Conservation (phyloP, 495 filamentous ascomycete genomes). For the Diplogelasinospora grovesii region DNA sequence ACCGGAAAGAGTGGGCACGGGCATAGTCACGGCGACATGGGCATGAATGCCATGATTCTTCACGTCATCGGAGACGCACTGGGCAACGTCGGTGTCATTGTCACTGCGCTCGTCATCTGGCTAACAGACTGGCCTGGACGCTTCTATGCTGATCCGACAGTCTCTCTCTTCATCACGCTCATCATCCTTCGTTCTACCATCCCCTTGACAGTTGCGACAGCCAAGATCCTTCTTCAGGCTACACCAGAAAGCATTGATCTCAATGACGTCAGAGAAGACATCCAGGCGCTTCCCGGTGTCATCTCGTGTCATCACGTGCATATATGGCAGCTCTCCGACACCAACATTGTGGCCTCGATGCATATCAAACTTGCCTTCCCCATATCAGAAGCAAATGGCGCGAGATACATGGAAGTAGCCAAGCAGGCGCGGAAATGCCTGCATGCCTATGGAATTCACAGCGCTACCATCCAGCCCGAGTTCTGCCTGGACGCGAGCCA, state of each 20-base stretch:
- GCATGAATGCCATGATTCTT: slow-evolving; percentile 95
- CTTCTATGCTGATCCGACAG: slow-evolving; percentile 82
- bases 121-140: slow-evolving; percentile 54
- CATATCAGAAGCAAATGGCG: slow-evolving; percentile 61
- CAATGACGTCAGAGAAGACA: slow-evolving; percentile 88
- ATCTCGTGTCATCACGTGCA: slow-evolving; percentile 90
- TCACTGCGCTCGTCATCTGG: slow-evolving; percentile 90
- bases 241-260: slow-evolving; percentile 81
- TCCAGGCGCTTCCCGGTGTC: slow-evolving; percentile 74
- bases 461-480: slow-evolving; percentile 96
- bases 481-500: slow-evolving; percentile 59
- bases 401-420: slow-evolving; percentile 84
- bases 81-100: slow-evolving; percentile 94
- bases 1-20: slow-evolving; percentile 56
- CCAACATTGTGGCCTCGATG: slow-evolving; percentile 83
- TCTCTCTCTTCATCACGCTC: slow-evolving; percentile 92
- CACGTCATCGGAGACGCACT: slow-evolving; percentile 95
- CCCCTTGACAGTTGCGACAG: slow-evolving; percentile 85
- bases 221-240: slow-evolving; percentile 90
- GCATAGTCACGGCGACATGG: slow-evolving; percentile 81
- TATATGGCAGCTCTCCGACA: slow-evolving; percentile 94
- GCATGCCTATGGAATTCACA: slow-evolving; percentile 93
- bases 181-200: slow-evolving; percentile 91
- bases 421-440: slow-evolving; percentile 73
- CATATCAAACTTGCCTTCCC: slow-evolving; percentile 80